Conservation (phyloP, 345 rosid genomes). For the Mercurialis annua region DNA sequence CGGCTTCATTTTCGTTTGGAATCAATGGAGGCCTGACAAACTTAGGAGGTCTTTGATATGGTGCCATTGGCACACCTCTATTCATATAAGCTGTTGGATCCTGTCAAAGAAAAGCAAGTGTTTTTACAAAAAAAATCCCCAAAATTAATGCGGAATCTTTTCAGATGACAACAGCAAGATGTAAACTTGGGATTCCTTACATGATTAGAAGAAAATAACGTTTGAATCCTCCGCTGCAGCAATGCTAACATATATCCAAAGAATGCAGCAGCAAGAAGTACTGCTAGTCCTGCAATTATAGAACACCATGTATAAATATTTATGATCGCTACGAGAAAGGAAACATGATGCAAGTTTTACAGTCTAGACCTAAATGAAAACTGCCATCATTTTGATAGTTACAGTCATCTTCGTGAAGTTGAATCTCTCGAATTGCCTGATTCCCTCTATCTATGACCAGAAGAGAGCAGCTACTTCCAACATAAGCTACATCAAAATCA, state of each 20-base stretch:
- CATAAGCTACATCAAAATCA: constrained; percentile 75
- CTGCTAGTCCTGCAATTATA: constrained; percentile 52
- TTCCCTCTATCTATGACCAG: constrained; percentile 80
- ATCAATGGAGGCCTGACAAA: constrained; percentile 63
- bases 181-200: constrained; percentile 38
- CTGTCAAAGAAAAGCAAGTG: constrained; percentile 24
- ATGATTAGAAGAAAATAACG: constrained; percentile 50
- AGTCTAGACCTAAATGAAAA: constrained; percentile 57
- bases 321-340: not conserved
- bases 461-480: constrained; percentile 79
- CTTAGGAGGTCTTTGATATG: constrained; percentile 63
- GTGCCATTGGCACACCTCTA: constrained; percentile 45
- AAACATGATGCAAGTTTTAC: constrained; percentile 1
- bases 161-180: not conserved
- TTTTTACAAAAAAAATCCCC: not conserved
- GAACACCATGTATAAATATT: constrained; percentile 12
- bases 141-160: no score
- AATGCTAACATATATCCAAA: constrained; percentile 88
- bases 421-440: constrained; percentile 86
- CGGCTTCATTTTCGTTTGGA: constrained; percentile 64
- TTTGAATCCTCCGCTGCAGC: constrained; percentile 62
- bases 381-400: constrained; percentile 49
- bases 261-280: constrained; percentile 72
- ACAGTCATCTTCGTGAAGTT: constrained; percentile 73
- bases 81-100: constrained; percentile 39